phyloP scores from a whole-genome alignment of 352 stramenopile species.

The Thraustochytrium sp. region DNA sequence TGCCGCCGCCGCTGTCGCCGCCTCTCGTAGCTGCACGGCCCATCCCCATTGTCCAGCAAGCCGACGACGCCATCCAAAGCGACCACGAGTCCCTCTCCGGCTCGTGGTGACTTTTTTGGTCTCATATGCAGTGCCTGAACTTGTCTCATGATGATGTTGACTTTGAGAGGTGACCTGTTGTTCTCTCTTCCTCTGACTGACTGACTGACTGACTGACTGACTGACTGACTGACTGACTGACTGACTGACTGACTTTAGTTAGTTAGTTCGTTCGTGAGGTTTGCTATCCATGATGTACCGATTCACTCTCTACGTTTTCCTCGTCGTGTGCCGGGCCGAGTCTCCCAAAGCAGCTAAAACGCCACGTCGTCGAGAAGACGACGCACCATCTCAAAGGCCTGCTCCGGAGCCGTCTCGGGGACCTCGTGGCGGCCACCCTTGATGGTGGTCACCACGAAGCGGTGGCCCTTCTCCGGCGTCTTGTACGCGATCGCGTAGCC shows the following conservation, averaged over 20 bases:
- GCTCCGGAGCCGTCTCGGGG: constrained; percentile 17
- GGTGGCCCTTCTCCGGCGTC: constrained; percentile 22
- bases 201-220: no score
- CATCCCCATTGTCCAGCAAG: not conserved
- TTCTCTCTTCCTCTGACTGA: no score
- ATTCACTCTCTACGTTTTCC: not conserved
- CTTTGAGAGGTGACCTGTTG: no score
- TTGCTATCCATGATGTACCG: no score
- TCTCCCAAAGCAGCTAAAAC: not conserved
- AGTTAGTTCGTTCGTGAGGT: no score
- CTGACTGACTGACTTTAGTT: no score
- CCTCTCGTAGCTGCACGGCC: not conserved
- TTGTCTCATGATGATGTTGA: no score
- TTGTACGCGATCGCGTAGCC: constrained; percentile 51
- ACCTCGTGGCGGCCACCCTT: constrained; percentile 24
- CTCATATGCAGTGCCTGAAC: no score
- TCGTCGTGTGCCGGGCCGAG: no score
- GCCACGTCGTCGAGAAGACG: not conserved
- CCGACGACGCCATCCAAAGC: not conserved
- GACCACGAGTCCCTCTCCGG: not conserved
- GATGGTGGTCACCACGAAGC: constrained; percentile 26
- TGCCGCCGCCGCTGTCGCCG: no score
- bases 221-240: no score
- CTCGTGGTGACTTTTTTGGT: no score
- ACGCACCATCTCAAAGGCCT: constrained; percentile 30